Percentiles rank a stretch among this genome's conserved stretches.
Conservation (phyloP, 75 land plant species). For the Sequoia sempervirens region DNA sequence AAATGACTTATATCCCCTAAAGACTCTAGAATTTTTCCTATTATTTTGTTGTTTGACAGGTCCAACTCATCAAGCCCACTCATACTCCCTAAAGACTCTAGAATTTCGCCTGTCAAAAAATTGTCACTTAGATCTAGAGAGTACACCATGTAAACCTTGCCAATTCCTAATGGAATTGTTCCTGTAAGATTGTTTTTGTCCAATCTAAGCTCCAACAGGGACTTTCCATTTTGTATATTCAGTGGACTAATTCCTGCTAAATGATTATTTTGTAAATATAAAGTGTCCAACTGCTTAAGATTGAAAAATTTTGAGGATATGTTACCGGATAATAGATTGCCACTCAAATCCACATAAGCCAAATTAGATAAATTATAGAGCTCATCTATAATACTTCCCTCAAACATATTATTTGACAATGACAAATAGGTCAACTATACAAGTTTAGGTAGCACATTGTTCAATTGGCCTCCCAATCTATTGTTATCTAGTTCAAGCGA, state of each 20-base stretch:
- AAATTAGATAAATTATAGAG: constrained; percentile 21
- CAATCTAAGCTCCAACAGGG: constrained; percentile 37
- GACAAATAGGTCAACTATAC: background rate
- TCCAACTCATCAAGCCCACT: constrained; percentile 15
- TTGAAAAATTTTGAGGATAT: constrained; percentile 25
- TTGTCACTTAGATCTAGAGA: constrained; percentile 48
- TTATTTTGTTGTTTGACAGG: constrained; percentile 48
- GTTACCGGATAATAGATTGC: constrained; percentile 20
- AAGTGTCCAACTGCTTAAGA: constrained; percentile 15
- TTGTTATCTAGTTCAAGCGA: constrained; percentile 18
- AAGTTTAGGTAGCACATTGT: background rate
- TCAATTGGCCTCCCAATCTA: constrained; percentile 15
- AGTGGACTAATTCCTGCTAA: constrained; percentile 36
- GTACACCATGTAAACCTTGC: constrained; percentile 4
- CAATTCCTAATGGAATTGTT: constrained; percentile 29
- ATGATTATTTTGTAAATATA: constrained; percentile 27
- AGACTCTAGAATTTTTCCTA: constrained; percentile 14
- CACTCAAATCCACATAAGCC: constrained; percentile 28
- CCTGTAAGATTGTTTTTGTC: constrained; percentile 44
- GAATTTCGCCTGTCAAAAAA: constrained; percentile 42
- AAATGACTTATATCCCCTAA: background rate
- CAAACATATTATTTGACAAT: constrained; percentile 9
- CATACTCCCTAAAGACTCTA: constrained; percentile 14
- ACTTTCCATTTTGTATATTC: background rate
- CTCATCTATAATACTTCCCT: background rate